phyloP scores from a whole-genome alignment of 495 filamentous ascomycete genomes.

The Penicillium pancosmium region DNA sequence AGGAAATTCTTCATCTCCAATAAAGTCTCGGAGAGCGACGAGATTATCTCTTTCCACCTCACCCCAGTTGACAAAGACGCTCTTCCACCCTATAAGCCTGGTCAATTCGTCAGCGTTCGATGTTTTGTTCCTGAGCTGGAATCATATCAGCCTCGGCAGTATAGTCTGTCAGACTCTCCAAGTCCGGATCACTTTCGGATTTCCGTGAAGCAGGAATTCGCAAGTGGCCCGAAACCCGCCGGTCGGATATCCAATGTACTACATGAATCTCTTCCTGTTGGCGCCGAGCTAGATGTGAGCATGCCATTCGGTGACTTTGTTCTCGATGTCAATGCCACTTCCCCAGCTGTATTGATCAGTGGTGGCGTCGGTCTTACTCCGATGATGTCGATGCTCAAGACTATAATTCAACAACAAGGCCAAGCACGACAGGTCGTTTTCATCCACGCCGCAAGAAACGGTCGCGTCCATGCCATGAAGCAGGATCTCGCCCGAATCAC shows the following conservation, averaged over 20 bases:
- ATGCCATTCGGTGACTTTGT: constrained; percentile 67
- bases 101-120: constrained; percentile 64
- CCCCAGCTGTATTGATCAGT: constrained; percentile 58
- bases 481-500: constrained; percentile 45
- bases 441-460: constrained; percentile 32
- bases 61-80: constrained; percentile 54
- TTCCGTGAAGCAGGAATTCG: constrained; percentile 61
- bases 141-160: constrained; percentile 61
- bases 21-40: constrained; percentile 57
- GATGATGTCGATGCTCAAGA: constrained; percentile 63
- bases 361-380: constrained; percentile 66
- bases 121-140: constrained; percentile 55
- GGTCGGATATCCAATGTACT: constrained; percentile 64
- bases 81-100: constrained; percentile 59
- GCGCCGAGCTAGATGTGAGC: constrained; percentile 55
- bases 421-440: constrained; percentile 28
- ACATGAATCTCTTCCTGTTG: constrained; percentile 53
- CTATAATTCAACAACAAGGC: constrained; percentile 14
- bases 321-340: constrained; percentile 39
- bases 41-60: constrained; percentile 65
- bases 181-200: constrained; percentile 59
- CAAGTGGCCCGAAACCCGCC: constrained; percentile 31
- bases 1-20: constrained; percentile 60
- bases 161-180: constrained; percentile 61
- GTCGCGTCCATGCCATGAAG: constrained; percentile 52